Evolutionary conservation across 2,329 filamentous ascomycete species (phyloP).

Genomic region (Talaromyces sp.): DNA sequence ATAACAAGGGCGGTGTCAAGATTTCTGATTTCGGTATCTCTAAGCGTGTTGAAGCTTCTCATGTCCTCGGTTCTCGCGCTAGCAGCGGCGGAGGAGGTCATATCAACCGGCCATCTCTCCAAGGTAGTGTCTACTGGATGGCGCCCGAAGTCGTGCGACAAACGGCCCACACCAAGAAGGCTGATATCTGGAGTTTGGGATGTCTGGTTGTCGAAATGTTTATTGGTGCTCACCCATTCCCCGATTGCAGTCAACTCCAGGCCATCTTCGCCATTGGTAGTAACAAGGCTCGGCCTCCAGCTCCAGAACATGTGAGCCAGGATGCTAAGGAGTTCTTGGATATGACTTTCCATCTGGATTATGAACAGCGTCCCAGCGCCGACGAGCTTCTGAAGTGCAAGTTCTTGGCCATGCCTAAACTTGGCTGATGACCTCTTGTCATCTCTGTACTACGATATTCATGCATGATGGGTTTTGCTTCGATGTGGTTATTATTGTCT

Average conservation of each 20-base stretch:
- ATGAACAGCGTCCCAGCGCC: constrained; percentile 86
- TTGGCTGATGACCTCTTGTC: not conserved
- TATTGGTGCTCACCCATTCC: constrained; percentile 93
- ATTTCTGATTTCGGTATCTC: constrained; percentile 99
- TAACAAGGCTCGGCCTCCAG: constrained; percentile 80
- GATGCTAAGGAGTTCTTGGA: constrained; percentile 83
- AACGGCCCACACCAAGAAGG: constrained; percentile 96
- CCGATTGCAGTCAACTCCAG: constrained; percentile 94
- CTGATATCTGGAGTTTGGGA: constrained; percentile 97
- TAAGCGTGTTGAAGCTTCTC: constrained; percentile 93
- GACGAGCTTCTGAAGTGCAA: constrained; percentile 84
- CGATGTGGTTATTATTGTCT: not conserved
- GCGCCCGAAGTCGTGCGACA: constrained; percentile 97
- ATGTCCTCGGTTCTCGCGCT: constrained; percentile 63
- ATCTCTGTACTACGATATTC: constrained; percentile 21
- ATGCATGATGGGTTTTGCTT: constrained; percentile 12
- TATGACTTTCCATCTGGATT: constrained; percentile 93
- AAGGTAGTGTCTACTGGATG: constrained; percentile 99
- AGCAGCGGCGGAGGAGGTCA: constrained; percentile 42
- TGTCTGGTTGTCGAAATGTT: constrained; percentile 99
- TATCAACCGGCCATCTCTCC: constrained; percentile 70
- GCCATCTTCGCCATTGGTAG: constrained; percentile 98
- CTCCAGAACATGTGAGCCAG: constrained; percentile 81
- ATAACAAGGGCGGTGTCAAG: constrained; percentile 98
- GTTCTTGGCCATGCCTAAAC: constrained; percentile 68